phyloP scores from a whole-genome alignment of 2,329 filamentous ascomycete species.

The Cadophora malorum region DNA sequence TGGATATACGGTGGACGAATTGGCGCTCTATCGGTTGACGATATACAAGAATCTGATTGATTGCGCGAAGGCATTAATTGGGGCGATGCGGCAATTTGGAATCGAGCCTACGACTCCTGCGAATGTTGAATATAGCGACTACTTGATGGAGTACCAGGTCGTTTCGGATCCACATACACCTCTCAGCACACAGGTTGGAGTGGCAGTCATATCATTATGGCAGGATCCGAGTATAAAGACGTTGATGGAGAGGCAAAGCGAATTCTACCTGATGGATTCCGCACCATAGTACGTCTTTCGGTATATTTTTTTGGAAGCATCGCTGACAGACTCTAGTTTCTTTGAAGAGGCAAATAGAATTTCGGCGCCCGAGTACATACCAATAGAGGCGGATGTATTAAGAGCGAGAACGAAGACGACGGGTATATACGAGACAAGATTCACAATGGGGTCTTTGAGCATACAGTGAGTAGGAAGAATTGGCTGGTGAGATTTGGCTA shows the following conservation, averaged over 20 bases:
- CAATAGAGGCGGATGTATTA: constrained; percentile 92
- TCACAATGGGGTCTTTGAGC: constrained; percentile 97
- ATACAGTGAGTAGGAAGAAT: constrained; percentile 79
- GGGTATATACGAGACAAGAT: constrained; percentile 98
- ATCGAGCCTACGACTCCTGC: constrained; percentile 77
- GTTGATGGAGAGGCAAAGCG: constrained; percentile 91
- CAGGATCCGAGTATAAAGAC: constrained; percentile 82
- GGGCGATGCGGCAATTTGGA: constrained; percentile 89
- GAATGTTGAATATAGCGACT: constrained; percentile 78
- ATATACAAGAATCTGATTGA: constrained; percentile 99
- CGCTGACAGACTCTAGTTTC: constrained; percentile 66
- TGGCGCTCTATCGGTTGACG: constrained; percentile 91
- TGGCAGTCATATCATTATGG: constrained; percentile 88
- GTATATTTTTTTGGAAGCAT: too few species aligned
- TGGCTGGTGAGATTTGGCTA: constrained; percentile 31
- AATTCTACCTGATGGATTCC: constrained; percentile 99
- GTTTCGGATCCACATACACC: constrained; percentile 88
- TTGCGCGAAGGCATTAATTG: constrained; percentile 92
- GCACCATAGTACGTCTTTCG: constrained; percentile 81
- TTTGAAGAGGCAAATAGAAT: constrained; percentile 93
- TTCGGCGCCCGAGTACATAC: constrained; percentile 82
- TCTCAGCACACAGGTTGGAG: constrained; percentile 80
- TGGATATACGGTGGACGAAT: constrained; percentile 92
- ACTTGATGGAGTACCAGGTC: constrained; percentile 84
- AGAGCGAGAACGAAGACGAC: constrained; percentile 97